phyloP scores from a whole-genome alignment of 352 stramenopile genomes.

The Globisporangium heterothallicum region DNA sequence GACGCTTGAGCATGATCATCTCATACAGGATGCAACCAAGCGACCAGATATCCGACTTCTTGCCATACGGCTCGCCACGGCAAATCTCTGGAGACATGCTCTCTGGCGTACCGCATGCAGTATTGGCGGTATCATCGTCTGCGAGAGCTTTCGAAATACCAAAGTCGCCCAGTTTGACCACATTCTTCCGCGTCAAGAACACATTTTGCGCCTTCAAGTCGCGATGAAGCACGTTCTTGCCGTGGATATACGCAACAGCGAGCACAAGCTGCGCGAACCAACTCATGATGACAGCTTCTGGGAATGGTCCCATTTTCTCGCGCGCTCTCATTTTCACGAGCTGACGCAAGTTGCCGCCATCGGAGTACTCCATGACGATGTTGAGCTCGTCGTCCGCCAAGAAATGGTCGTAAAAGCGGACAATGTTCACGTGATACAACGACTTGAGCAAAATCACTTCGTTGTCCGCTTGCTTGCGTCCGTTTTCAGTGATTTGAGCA shows the following conservation, averaged over 20 bases:
- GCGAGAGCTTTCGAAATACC: slow-evolving; percentile 84
- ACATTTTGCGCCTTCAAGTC: slow-evolving; percentile 88
- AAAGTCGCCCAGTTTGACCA: slow-evolving; percentile 87
- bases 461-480: slow-evolving; percentile 83
- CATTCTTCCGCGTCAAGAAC: slow-evolving; percentile 82
- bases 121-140: slow-evolving; percentile 76
- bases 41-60: slow-evolving; percentile 89
- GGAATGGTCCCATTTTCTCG: slow-evolving; percentile 81
- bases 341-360: slow-evolving; percentile 79
- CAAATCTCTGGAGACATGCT: slow-evolving; percentile 89
- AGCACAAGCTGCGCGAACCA: slow-evolving; percentile 86
- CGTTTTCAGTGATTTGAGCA: slow-evolving; percentile 77
- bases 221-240: slow-evolving; percentile 85
- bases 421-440: slow-evolving; percentile 87
- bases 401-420: slow-evolving; percentile 88
- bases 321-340: slow-evolving; percentile 71
- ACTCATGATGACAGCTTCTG: slow-evolving; percentile 78
- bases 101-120: slow-evolving; percentile 79
- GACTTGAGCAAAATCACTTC: slow-evolving; percentile 88
- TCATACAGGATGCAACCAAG: slow-evolving; percentile 88
- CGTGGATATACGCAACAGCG: slow-evolving; percentile 84
- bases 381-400: slow-evolving; percentile 83
- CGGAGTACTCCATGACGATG: slow-evolving; percentile 87
- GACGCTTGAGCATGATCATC: slow-evolving; percentile 84
- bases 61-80: slow-evolving; percentile 80